A percentile compares a stretch with the other conserved stretches of the same genome.
Conservation (phyloP, 495 filamentous ascomycete genomes). For the Neurospora sp. region DNA sequence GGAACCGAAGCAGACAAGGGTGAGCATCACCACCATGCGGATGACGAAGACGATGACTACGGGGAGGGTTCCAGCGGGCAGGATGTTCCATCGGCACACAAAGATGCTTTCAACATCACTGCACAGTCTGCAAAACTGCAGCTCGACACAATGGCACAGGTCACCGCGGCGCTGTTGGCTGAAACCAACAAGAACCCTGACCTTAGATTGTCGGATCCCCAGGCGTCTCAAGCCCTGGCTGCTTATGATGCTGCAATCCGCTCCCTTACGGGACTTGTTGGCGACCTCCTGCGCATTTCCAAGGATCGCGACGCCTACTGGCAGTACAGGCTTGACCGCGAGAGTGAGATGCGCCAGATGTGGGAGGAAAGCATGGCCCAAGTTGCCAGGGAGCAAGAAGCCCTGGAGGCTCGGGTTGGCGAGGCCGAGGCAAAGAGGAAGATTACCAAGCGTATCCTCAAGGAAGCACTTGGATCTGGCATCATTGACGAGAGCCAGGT, state of each 20-base stretch:
- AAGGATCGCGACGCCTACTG: constrained; percentile 91
- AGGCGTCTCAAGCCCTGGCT: constrained; percentile 64
- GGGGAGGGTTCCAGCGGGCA: constrained; percentile 73
- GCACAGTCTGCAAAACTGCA: constrained; percentile 91
- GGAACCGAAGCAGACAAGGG: constrained; percentile 23
- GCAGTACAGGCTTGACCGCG: constrained; percentile 87
- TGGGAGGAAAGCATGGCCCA: constrained; percentile 99
- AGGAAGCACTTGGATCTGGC: constrained; percentile 67
- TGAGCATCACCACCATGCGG: constrained; percentile 13
- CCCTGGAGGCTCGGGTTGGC: constrained; percentile 73
- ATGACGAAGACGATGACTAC: constrained; percentile 76
- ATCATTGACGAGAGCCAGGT: constrained; percentile 32
- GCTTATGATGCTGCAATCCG: constrained; percentile 85
- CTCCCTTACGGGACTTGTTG: constrained; percentile 76
- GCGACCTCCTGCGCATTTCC: constrained; percentile 82
- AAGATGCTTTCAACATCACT: constrained; percentile 90
- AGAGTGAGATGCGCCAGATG: constrained; percentile 77
- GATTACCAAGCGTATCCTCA: constrained; percentile 78
- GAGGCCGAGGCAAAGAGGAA: constrained; percentile 86
- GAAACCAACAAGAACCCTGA: constrained; percentile 61
- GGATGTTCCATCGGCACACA: constrained; percentile 59
- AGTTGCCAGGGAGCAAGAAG: constrained; percentile 86
- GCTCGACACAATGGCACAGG: constrained; percentile 75
- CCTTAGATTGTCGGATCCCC: constrained; percentile 61
- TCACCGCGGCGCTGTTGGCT: constrained; percentile 68